Conservation (phyloP, 192 early-diverging fungal genomes). For the Backusella macrospora region DNA sequence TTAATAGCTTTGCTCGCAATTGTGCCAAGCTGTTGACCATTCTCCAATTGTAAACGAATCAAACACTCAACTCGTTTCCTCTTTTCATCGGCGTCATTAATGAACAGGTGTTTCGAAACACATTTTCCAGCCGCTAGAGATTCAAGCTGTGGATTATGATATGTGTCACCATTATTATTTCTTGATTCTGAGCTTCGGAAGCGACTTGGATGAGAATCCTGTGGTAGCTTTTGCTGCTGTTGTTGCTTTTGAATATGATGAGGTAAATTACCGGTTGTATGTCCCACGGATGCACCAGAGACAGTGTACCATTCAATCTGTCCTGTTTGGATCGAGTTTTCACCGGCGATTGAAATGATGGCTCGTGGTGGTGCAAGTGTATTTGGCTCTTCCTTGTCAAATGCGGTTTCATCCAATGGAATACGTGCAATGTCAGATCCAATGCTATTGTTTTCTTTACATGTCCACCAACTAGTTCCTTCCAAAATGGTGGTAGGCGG, state of each 20-base stretch:
- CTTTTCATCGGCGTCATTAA: slow-evolving; percentile 86
- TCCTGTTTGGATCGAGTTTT: slow-evolving; percentile 52
- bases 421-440: not conserved
- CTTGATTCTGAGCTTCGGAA: slow-evolving; percentile 23
- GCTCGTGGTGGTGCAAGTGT: slow-evolving; percentile 47
- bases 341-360: slow-evolving; percentile 61
- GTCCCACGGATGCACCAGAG: slow-evolving; percentile 32
- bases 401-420: not conserved
- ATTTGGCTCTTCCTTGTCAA: not conserved
- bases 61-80: slow-evolving; percentile 76
- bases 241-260: not conserved
- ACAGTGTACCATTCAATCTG: slow-evolving; percentile 58
- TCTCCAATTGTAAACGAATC: slow-evolving; percentile 73
- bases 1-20: slow-evolving; percentile 82
- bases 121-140: slow-evolving; percentile 64
- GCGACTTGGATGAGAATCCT: slow-evolving; percentile 15
- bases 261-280: slow-evolving; percentile 16
- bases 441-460: slow-evolving; percentile 1
- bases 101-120: slow-evolving; percentile 82
- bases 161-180: slow-evolving; percentile 26
- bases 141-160: slow-evolving; percentile 30
- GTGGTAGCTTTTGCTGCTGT: not conserved
- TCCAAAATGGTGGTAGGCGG: slow-evolving; percentile 80
- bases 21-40: slow-evolving; percentile 62
- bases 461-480: slow-evolving; percentile 72